These are phyloP conservation scores for Pestalotiopsis sp. DNA, from an alignment of 2,329 filamentous ascomycete genomes.

Conservation along the genomic window DNA sequence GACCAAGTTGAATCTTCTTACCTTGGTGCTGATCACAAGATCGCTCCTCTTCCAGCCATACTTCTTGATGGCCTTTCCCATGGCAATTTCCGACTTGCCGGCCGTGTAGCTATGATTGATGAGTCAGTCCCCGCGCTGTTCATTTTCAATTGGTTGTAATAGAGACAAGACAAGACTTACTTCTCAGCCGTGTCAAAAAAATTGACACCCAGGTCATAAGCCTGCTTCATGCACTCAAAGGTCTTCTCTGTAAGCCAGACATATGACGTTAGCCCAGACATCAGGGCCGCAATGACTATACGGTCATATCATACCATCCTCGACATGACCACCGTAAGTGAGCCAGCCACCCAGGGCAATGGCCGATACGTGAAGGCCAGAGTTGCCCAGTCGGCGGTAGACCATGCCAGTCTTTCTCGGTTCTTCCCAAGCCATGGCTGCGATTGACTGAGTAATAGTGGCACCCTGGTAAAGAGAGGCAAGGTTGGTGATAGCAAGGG, in stretches of 20 bases:
- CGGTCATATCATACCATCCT: conserved; percentile 52
- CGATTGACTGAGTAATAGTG: background rate
- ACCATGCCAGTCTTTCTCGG: conserved; percentile 19
- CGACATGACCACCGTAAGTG: conserved; percentile 75
- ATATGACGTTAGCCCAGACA: background rate
- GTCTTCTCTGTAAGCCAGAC: conserved; percentile 50
- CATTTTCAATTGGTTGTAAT: too few species aligned
- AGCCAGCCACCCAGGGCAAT: conserved; percentile 75
- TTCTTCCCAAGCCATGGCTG: conserved; percentile 17
- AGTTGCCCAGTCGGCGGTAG: conserved; percentile 72
- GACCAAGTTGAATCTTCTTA: background rate
- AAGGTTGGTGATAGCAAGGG: background rate
- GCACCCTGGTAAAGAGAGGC: background rate
- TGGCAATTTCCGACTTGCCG: conserved; percentile 65
- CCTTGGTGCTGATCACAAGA: conserved; percentile 62
- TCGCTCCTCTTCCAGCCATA: conserved; percentile 65
- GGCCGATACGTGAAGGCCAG: conserved; percentile 73
- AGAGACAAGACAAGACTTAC: background rate
- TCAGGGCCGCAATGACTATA: background rate
- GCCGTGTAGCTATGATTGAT: conserved; percentile 46
- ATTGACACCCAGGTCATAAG: conserved; percentile 63
- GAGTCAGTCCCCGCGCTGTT: background rate
- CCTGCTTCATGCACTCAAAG: conserved; percentile 63
- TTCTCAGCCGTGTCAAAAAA: conserved; percentile 65
- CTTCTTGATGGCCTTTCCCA: conserved; percentile 62